phyloP scores from a whole-genome alignment of 164 flowering plant species.

The Vitis rupestris region DNA sequence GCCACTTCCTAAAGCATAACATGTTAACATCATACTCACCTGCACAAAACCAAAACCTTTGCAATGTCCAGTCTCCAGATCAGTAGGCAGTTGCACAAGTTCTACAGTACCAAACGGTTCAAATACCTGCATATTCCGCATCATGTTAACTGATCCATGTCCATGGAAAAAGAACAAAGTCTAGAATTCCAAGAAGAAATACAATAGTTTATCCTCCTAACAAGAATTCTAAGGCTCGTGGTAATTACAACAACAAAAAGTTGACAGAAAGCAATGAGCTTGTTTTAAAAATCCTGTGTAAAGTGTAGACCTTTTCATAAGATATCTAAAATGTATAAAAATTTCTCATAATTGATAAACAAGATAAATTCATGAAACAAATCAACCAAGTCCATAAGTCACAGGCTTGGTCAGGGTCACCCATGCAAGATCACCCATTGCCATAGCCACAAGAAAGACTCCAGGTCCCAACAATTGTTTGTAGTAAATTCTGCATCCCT shows the following conservation, averaged over 20 bases:
- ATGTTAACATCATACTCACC: slow-evolving; percentile 35
- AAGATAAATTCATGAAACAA: too few relatives aligned
- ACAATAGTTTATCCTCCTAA: not conserved
- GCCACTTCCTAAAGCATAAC: not conserved
- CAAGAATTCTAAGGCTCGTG: too few relatives aligned
- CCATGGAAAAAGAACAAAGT: too few relatives aligned
- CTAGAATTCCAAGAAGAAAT: not conserved
- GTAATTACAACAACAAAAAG: too few relatives aligned
- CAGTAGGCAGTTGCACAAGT: slow-evolving; percentile 87
- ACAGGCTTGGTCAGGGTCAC: too few relatives aligned
- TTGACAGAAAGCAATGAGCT: too few relatives aligned
- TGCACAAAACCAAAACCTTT: slow-evolving; percentile 96
- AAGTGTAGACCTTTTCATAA: too few relatives aligned
- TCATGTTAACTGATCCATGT: not conserved
- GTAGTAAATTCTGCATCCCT: too few relatives aligned
- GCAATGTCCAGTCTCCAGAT: slow-evolving; percentile 70
- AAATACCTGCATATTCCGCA: slow-evolving; percentile 58
- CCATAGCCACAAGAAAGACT: not conserved
- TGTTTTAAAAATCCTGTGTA: too few relatives aligned
- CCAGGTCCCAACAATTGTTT: not conserved
- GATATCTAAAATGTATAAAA: too few relatives aligned
- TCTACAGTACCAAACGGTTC: slow-evolving; percentile 93
- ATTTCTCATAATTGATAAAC: too few relatives aligned
- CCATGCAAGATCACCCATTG: not conserved
- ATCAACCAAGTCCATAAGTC: too few relatives aligned